A percentile compares a stretch with the other conserved stretches of the same genome.
Conservation (phyloP, 1,139 yeast genomes). For the Blastobotrys ciferrii region DNA sequence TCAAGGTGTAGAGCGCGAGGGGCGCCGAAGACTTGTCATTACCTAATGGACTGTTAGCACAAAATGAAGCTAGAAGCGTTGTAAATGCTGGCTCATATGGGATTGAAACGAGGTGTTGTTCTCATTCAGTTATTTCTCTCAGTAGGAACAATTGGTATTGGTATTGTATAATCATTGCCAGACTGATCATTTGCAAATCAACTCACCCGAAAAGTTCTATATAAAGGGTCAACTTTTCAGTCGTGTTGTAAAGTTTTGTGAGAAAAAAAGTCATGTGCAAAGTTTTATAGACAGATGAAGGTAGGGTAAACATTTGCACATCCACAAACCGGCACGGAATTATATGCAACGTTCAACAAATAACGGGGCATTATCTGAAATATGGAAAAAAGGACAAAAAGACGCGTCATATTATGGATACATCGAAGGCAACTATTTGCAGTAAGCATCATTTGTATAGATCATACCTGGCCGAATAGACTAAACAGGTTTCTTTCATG, state of each 20-base stretch:
- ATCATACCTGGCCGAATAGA: too few relatives aligned
- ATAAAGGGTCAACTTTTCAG: not conserved
- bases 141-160: conserved; percentile 37
- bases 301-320: not conserved
- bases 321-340: not conserved
- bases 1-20: not conserved
- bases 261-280: not conserved
- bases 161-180: conserved; percentile 29
- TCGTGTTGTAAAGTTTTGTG: not conserved
- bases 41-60: too few relatives aligned
- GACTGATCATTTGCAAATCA: conserved; percentile 6
- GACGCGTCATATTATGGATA: too few relatives aligned
- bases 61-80: too few relatives aligned
- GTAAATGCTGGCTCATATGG: conserved; percentile 30
- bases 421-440: too few relatives aligned
- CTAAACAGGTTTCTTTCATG: too few relatives aligned
- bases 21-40: not conserved
- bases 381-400: too few relatives aligned
- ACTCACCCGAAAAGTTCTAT: conserved; percentile 13
- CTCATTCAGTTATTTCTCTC: conserved; percentile 24
- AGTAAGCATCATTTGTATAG: too few relatives aligned
- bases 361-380: too few relatives aligned
- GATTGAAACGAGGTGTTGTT: conserved; percentile 31
- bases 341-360: too few relatives aligned
- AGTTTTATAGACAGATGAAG: not conserved